phyloP scores from a whole-genome alignment of 73 alveolate genomes.

The Uronychia setigera region DNA sequence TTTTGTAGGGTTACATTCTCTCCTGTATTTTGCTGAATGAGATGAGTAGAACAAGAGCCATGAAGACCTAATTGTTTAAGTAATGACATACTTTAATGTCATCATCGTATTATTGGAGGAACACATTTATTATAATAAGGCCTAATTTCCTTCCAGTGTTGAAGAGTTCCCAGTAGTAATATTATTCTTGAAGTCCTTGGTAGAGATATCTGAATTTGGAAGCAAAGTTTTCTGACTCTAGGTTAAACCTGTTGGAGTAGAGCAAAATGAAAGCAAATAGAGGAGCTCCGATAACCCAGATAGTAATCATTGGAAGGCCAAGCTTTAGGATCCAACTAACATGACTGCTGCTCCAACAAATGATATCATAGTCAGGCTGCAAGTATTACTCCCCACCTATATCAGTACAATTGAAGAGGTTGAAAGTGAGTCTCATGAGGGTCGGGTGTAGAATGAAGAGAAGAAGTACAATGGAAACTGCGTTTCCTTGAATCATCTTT shows the following conservation, averaged over 20 bases:
- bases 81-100: too few relatives aligned
- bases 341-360: neutral
- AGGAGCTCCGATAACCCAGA: neutral
- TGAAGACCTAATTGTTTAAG: too few relatives aligned
- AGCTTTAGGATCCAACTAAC: neutral
- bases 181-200: neutral
- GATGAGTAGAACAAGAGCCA: too few relatives aligned
- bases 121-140: too few relatives aligned
- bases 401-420: neutral
- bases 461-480: neutral
- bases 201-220: neutral
- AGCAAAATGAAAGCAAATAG: neutral
- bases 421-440: neutral
- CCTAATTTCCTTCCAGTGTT: too few relatives aligned
- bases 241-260: neutral
- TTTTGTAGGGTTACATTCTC: too few relatives aligned
- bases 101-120: too few relatives aligned
- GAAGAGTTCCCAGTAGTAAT: neutral
- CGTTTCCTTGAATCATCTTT: neutral
- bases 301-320: neutral
- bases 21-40: too few relatives aligned
- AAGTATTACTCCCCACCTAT: neutral
- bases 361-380: neutral
- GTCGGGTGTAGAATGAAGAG: neutral
- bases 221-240: neutral